Percentiles rank a stretch among this genome's conserved stretches.
Evolutionary conservation across 805 yeast genomes (phyloP).

Genomic region (Lachancea dasiensis): DNA sequence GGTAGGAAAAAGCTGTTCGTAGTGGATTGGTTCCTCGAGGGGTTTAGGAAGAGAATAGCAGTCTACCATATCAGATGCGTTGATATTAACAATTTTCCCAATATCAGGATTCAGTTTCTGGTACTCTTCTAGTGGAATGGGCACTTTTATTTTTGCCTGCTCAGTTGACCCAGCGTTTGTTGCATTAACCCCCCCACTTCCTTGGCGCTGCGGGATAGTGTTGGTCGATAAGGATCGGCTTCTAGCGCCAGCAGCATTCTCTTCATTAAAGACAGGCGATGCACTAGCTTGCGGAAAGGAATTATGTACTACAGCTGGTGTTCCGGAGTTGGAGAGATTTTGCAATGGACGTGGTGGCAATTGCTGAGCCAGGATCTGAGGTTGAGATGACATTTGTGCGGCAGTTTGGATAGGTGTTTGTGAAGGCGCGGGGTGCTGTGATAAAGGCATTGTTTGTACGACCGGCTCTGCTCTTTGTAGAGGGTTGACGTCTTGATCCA

Average conservation of each 20-base stretch:
- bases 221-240: background rate
- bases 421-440: background rate
- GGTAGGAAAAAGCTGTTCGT: conserved; percentile 21
- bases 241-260: background rate
- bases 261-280: conserved; percentile 1
- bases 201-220: background rate
- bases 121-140: conserved; percentile 23
- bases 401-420: background rate
- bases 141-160: conserved; percentile 27
- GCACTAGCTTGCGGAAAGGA: background rate
- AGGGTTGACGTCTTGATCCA: conserved; percentile 15
- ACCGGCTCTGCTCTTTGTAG: background rate
- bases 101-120: conserved; percentile 17
- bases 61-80: conserved; percentile 28
- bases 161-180: background rate
- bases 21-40: conserved; percentile 13
- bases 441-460: background rate
- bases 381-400: background rate
- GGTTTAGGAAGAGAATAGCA: conserved; percentile 24
- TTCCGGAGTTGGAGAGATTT: background rate
- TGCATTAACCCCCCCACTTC: background rate
- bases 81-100: conserved; percentile 21
- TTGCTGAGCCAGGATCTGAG: background rate
- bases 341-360: background rate
- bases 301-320: background rate